These are phyloP conservation scores for Zymoseptoria ardabiliae DNA, from an alignment of 2,329 filamentous ascomycete genomes.

Conservation along the genomic window DNA sequence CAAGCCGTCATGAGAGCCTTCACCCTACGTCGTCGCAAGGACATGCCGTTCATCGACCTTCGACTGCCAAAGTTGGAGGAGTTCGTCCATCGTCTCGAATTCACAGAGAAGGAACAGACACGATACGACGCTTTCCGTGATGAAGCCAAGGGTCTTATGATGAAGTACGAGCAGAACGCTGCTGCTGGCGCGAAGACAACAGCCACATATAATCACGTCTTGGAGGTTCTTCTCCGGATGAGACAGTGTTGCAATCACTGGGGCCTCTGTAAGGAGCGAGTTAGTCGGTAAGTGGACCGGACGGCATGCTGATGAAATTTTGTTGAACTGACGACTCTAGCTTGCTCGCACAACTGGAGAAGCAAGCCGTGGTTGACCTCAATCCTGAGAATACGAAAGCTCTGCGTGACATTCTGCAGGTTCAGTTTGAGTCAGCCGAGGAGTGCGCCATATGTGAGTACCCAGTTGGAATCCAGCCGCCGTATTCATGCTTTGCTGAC, in stretches of 20 bases:
- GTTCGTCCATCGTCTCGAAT: slow-evolving; percentile 67
- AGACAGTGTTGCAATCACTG: slow-evolving; percentile 86
- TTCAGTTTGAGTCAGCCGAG: slow-evolving; percentile 73
- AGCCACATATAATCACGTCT: slow-evolving; percentile 62
- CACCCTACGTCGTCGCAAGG: slow-evolving; percentile 73
- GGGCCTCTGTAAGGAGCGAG: slow-evolving; percentile 68
- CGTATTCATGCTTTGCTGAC: neutral
- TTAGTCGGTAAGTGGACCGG: slow-evolving; percentile 33
- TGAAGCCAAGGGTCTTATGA: slow-evolving; percentile 66
- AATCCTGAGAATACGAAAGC: slow-evolving; percentile 65
- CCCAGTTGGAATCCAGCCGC: too few species aligned
- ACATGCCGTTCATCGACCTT: slow-evolving; percentile 81
- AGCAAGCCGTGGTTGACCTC: slow-evolving; percentile 59
- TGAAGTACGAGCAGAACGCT: slow-evolving; percentile 39
- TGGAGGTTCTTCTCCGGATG: slow-evolving; percentile 75
- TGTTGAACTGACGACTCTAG: slow-evolving; percentile 34
- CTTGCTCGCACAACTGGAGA: slow-evolving; percentile 63
- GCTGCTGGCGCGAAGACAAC: slow-evolving; percentile 17
- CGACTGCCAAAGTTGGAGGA: slow-evolving; percentile 70
- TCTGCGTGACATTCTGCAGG: slow-evolving; percentile 66
- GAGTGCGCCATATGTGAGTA: slow-evolving; percentile 66
- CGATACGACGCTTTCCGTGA: slow-evolving; percentile 70
- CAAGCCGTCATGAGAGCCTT: slow-evolving; percentile 74
- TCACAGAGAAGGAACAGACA: slow-evolving; percentile 64
- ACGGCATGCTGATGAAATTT: neutral